Evolutionary conservation across 2,329 filamentous ascomycete genomes (phyloP), one percentile per base, ranked within the genome.

Genomic region (Trichophyton mentagrophytes): DNA sequence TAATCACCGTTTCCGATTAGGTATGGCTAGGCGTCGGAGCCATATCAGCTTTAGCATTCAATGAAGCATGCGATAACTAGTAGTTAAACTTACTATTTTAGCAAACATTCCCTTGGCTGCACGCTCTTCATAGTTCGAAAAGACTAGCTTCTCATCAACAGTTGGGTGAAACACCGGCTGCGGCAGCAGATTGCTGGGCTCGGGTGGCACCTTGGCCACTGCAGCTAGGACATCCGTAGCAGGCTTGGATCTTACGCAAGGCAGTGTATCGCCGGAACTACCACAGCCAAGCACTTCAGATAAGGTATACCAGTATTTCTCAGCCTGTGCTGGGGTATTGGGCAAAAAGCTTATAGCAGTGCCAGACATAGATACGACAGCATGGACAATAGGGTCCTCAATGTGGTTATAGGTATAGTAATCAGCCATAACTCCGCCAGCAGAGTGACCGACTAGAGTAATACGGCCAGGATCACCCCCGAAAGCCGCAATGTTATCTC

Each of bases 371-470:
- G 62, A 36, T 27, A 67, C 65, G 11, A 63, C 56, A 25, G 60
- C 64, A 5, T 58, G 46, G 17, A 65, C 64, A 25, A 67, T 67
- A 15, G 65, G 63, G 57, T 64, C 61, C 6, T 61, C 47, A 3
- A 60, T 53, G 33, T 63, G 62, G 11, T 61, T 56, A 27, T 62
- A 51, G 0, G 22, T 51, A 51, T 51, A 22, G 22, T 51, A 51
- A 53, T 62, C 53, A 8, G 61, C 60, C 25, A 57, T 25, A 7
- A 53, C 59, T n/a, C 61, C 68, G 7, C 80, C 79, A 2, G 79
- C 77, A 36, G 77, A 78, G 67, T 79, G 75, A 11, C 79, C 80
- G 66, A 76, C 77, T 15, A 73, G 63, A 42, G 70, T 72, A 53
- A 77, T 69, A 57, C 73, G 72, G 0, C 70, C 66, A 3, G 72